Evolutionary conservation across 2,329 filamentous ascomycete genomes (phyloP), one percentile per base, ranked within the genome.

Genomic region (Arachnomyces sp.): DNA sequence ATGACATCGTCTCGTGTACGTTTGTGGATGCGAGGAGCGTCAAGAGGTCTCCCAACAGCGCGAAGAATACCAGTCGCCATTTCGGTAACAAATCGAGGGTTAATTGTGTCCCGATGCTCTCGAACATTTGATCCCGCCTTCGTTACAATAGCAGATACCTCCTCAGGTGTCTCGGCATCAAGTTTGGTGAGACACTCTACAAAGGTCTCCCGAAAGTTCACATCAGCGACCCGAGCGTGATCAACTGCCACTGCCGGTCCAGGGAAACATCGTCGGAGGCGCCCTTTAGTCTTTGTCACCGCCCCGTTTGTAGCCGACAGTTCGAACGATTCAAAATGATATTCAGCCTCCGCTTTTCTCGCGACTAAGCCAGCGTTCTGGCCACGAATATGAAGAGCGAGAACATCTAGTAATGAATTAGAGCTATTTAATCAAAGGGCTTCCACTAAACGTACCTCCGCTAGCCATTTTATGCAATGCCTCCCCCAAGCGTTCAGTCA

Each of bases 51-150:
- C 0, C 71, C 72, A 1, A 67, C 42, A 3, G 65, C 59, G 9
- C 56, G 54, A 2, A 77, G 46, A 3, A 73, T 56, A 0, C 62
- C 61, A 3, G 69, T 57, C 1, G 78, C 52, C 6, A 74, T 62
- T 31, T 78, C 69, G 0, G 72, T 78, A 0, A 80, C 63, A 9
- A 78, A 57, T 2, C 53, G 60, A 0, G 76, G 77, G 39, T 73
- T 39, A 0, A 52, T 56, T 0, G 73, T 72, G 13, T 80, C 73
- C 3, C 73, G 63, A 0, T 52, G 53, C 43, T 79, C 74, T 1
- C 50, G 48, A 1, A 61, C 50, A 2, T 43, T 37, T 7, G 51
- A 44, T 0, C 53, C 37, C 1, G 64, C 67, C 40, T 77, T 78
- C 2, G 9, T 47, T 0, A 55, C 50, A 18, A 55, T 52, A 1